Conservation (phyloP, 225 moss, liverwort and hornwort genomes). For the Physcomitrium patens region DNA sequence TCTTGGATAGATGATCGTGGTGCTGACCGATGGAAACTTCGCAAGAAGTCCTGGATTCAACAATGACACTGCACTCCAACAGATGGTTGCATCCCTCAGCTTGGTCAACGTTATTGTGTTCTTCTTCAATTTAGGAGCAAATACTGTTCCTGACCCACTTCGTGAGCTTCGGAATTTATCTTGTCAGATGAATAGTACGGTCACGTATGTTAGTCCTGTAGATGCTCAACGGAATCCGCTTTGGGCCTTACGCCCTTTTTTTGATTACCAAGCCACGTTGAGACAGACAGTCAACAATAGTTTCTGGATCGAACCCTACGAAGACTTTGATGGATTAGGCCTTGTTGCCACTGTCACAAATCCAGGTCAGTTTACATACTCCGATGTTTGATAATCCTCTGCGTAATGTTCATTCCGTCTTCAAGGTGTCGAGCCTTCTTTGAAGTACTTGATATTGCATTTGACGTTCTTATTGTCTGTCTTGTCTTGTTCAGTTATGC, state of each 20-base stretch:
- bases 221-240: slow-evolving; percentile 54
- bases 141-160: slow-evolving; percentile 37
- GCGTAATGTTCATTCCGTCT: neutral
- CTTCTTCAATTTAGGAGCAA: slow-evolving; percentile 48
- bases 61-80: slow-evolving; percentile 44
- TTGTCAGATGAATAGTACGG: slow-evolving; percentile 51
- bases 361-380: slow-evolving; percentile 41
- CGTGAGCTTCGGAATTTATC: slow-evolving; percentile 49
- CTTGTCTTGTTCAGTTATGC: slow-evolving; percentile 33
- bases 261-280: slow-evolving; percentile 54
- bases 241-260: slow-evolving; percentile 60
- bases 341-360: slow-evolving; percentile 45
- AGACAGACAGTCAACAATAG: slow-evolving; percentile 36
- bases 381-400: neutral
- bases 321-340: slow-evolving; percentile 55
- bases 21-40: slow-evolving; percentile 58
- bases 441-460: neutral
- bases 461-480: slow-evolving; percentile 13
- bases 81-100: slow-evolving; percentile 37
- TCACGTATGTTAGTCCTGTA: slow-evolving; percentile 40
- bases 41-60: slow-evolving; percentile 28
- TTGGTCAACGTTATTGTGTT: slow-evolving; percentile 43
- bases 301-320: slow-evolving; percentile 50
- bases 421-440: slow-evolving; percentile 4
- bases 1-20: slow-evolving; percentile 53